Base-by-base conservation (phyloP, 2,329 filamentous ascomycete species). In the Fusarium xylarioides region DNA sequence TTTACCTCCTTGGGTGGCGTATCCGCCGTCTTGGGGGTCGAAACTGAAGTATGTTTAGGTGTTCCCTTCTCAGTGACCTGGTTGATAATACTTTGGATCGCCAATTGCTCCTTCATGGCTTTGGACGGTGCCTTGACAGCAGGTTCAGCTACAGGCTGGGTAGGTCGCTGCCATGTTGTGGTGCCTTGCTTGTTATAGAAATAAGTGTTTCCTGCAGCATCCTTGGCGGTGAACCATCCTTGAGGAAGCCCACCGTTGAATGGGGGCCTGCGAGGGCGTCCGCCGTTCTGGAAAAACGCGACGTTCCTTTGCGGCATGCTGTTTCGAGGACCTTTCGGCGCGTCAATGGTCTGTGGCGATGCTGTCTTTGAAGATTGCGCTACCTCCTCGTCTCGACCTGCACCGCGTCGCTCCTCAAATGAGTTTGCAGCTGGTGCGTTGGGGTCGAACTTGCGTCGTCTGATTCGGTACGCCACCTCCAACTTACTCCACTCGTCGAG, bases 401-500 rank as follows among this genome's bases (percentile, higher is more conserved):
- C 79, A 49, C 79, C 81, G 63, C 92, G 91, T 62, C 92, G 92
- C 77, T 89, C 86, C 73, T 91, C 89, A 30, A 88, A 89, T 32
- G 88, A 86, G 74, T 89, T 90, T 35, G 88, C 85, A 49, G 86
- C 77, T 23, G 84, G 83, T 53, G 86, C 89, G 72, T 90, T 91
- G 32, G 92, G 91, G 79, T 95, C 94, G 65, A 93, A 84, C 84
- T 97, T 97, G 84, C 96, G 93, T 64, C 95, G 90, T 42, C 94
- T 94, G 79, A 99, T 99, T 67, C 96, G 91, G 82, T 98, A 99
- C 11, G 91, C 96, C 40, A 97, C 88, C 81, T 97, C 93, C 54
- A 99, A 86, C 77, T 94, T 95, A 80, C 92, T 92, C 96, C 96
- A 99, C 74, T 92, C 91, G 14, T 94, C 90, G 34, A 98, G 84